Conservation (phyloP, 2,329 filamentous ascomycete genomes). For the Rhinocladiella mackenziei region DNA sequence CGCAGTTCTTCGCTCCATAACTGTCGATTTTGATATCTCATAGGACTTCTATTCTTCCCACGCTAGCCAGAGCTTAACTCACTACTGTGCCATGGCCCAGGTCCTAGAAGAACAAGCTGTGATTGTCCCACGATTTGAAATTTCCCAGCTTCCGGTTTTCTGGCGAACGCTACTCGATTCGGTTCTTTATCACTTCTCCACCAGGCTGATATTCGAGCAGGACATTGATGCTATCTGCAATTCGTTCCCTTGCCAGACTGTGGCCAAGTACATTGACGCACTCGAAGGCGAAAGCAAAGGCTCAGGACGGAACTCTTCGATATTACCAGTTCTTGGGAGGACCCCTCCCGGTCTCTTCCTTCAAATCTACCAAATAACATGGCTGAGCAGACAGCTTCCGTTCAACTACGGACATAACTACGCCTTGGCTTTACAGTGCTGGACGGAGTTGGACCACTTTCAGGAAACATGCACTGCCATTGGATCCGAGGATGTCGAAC, state of each 20-base stretch:
- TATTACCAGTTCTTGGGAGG: conserved; percentile 19
- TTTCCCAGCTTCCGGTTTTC: conserved; percentile 14
- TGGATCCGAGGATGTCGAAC: background rate
- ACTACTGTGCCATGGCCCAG: conserved; percentile 18
- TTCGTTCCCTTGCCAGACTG: conserved; percentile 15
- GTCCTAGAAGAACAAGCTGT: conserved; percentile 17
- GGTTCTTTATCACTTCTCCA: conserved; percentile 22
- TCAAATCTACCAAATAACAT: conserved; percentile 21
- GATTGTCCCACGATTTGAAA: conserved; percentile 11
- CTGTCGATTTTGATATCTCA: conserved; percentile 4
- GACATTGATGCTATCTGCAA: conserved; percentile 18
- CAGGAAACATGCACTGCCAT: conserved; percentile 7
- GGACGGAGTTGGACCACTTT: conserved; percentile 13
- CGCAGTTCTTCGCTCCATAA: background rate
- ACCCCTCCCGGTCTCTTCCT: conserved; percentile 18
- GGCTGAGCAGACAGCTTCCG: conserved; percentile 22
- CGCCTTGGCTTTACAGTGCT: conserved; percentile 15
- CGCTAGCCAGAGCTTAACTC: conserved; percentile 17
- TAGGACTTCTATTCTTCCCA: conserved; percentile 22
- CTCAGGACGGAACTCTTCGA: background rate
- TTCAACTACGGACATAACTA: conserved; percentile 5
- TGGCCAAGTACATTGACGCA: conserved; percentile 22
- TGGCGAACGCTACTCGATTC: conserved; percentile 22
- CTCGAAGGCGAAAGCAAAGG: conserved; percentile 7
- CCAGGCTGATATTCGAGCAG: conserved; percentile 19